phyloP scores from a whole-genome alignment of 306 rosid genomes.

The Luffa acutangula region DNA sequence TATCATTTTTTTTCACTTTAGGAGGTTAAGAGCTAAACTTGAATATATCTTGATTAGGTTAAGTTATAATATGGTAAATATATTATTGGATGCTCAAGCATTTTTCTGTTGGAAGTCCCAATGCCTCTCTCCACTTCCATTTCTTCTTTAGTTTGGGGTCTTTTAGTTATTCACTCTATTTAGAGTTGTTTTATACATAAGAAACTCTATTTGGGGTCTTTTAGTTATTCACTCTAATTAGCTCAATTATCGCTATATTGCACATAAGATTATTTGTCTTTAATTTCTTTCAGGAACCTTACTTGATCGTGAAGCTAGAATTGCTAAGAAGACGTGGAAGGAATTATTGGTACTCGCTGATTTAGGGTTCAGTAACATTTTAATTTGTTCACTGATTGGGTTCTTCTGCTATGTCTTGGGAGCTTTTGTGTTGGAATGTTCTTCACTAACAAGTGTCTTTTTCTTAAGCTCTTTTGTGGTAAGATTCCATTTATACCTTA shows the following conservation, averaged over 20 bases:
- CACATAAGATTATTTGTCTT: too few species aligned
- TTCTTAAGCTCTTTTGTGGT: slow-evolving; percentile 16
- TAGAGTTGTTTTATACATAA: too few species aligned
- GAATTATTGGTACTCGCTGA: too few species aligned
- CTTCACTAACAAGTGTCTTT: slow-evolving; percentile 55
- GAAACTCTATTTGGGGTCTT: too few species aligned
- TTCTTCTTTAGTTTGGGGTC: too few species aligned
- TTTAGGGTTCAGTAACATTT: too few species aligned
- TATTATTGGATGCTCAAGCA: not conserved
- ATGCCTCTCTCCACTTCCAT: not conserved
- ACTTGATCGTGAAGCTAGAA: too few species aligned
- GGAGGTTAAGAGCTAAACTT: not conserved
- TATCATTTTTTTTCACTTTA: not conserved
- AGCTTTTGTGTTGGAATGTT: slow-evolving; percentile 85
- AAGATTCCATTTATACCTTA: not conserved
- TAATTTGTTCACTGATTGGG: slow-evolving; percentile 14
- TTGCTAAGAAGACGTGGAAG: too few species aligned
- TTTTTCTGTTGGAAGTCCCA: not conserved
- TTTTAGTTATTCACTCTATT: not conserved
- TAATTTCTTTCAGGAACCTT: too few species aligned
- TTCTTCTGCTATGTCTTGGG: slow-evolving; percentile 60
- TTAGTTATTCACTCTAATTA: too few species aligned
- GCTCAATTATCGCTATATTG: too few species aligned
- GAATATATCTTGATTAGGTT: not conserved
- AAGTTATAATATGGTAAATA: not conserved